phyloP scores from a whole-genome alignment of 106 monocot species.

The Dendrobium catenatum region DNA sequence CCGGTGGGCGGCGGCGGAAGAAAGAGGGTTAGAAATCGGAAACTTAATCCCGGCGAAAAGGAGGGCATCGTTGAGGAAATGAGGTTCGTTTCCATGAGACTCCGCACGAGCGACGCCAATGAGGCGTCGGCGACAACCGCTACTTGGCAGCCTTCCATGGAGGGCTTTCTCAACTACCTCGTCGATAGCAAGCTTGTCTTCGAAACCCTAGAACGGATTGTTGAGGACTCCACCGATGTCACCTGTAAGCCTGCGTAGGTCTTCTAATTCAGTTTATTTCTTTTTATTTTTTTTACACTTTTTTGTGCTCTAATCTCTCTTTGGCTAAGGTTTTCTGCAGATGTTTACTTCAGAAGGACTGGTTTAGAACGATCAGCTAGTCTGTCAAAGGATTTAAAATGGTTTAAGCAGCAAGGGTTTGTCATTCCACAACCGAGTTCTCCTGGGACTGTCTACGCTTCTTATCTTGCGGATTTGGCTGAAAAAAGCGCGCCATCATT shows the following conservation, averaged over 20 bases:
- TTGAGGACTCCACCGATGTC: conserved; percentile 74
- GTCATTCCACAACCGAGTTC: conserved; percentile 60
- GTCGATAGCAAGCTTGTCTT: conserved; percentile 91
- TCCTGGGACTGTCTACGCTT: conserved; percentile 61
- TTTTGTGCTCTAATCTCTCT: not conserved
- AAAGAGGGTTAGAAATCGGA: conserved; percentile 60
- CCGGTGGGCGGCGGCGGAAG: conserved; percentile 14
- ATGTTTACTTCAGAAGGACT: conserved; percentile 76
- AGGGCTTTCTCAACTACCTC: conserved; percentile 83
- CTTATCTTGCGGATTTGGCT: conserved; percentile 65
- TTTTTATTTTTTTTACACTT: not conserved
- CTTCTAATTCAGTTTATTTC: too few species aligned
- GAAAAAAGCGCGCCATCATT: conserved; percentile 74
- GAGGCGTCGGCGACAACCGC: not conserved
- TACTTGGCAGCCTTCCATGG: conserved; percentile 69
- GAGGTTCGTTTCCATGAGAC: conserved; percentile 92
- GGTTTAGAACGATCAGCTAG: conserved; percentile 70
- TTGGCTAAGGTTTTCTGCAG: conserved; percentile 24
- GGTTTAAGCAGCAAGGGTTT: conserved; percentile 50
- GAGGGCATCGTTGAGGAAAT: conserved; percentile 90
- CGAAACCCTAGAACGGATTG: conserved; percentile 66
- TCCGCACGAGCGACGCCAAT: conserved; percentile 22
- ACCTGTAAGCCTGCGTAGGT: conserved; percentile 48
- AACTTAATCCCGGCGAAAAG: conserved; percentile 69
- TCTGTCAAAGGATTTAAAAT: conserved; percentile 61